Conservation (phyloP, 257 asterid species). For the Solanum piurae region DNA sequence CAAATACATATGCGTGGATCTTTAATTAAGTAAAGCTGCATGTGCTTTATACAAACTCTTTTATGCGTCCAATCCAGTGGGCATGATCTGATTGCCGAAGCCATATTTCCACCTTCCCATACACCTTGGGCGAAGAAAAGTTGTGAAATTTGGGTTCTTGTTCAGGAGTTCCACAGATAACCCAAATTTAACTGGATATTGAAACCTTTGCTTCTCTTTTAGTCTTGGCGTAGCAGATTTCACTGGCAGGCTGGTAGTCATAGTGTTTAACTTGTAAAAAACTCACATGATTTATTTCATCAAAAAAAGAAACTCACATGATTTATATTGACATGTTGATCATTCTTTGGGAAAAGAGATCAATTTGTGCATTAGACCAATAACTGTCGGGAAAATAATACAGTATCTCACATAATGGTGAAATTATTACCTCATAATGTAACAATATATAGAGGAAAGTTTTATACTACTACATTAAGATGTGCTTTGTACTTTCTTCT, state of each 20-base stretch:
- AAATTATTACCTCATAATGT: not conserved
- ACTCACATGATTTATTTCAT: too few species aligned
- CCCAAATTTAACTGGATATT: not conserved
- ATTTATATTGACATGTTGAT: not conserved
- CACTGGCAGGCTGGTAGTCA: not conserved
- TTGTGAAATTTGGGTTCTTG: not conserved
- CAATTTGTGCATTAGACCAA: not conserved
- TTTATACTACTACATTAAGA: not conserved
- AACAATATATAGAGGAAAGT: not conserved
- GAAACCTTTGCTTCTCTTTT: not conserved
- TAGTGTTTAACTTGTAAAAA: not conserved
- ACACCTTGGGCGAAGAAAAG: not conserved
- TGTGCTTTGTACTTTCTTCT: not conserved
- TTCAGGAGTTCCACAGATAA: not conserved
- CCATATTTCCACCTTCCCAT: not conserved
- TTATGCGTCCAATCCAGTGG: not conserved
- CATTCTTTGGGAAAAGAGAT: not conserved
- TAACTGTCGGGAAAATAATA: not conserved
- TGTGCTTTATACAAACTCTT: not conserved
- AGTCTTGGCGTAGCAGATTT: not conserved
- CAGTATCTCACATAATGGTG: not conserved
- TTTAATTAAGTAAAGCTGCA: not conserved
- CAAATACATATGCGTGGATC: not conserved
- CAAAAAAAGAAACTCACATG: not conserved
- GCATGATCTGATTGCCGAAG: not conserved